Conservation (phyloP, 148 eudicot genomes). For the Bassia scoparia region DNA sequence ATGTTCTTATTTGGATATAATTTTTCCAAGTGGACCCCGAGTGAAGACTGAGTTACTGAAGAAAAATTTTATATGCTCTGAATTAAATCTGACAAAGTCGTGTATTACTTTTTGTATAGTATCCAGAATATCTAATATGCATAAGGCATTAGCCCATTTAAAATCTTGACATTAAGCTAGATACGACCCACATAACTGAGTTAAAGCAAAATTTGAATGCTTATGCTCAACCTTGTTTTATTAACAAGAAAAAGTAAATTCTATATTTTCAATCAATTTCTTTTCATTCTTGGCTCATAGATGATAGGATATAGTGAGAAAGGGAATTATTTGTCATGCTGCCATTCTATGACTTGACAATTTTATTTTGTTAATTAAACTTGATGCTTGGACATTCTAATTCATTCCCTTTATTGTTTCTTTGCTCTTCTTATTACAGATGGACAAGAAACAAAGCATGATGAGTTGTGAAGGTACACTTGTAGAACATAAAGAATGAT, state of each 20-base stretch:
- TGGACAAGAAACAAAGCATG: slow-evolving; percentile 28
- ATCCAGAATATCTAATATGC: not conserved
- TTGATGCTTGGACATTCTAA: not conserved
- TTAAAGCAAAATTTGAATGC: not conserved
- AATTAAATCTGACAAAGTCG: no score
- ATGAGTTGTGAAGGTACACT: slow-evolving; percentile 41
- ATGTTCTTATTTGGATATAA: no score
- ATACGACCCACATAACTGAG: not conserved
- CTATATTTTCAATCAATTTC: not conserved
- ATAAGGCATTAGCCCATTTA: not conserved
- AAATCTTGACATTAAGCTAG: not conserved
- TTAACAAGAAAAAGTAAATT: not conserved
- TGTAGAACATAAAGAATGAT: slow-evolving; percentile 12
- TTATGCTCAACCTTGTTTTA: not conserved
- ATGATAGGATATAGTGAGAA: not conserved
- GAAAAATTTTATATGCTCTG: not conserved
- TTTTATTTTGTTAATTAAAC: not conserved
- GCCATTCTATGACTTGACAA: not conserved
- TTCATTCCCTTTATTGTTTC: not conserved
- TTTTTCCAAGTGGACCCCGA: no score
- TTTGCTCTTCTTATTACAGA: slow-evolving; percentile 16
- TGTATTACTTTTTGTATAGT: no score
- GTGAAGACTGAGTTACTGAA: no score
- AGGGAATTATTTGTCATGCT: not conserved
- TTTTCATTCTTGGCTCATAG: slow-evolving; percentile 2